A percentile compares a stretch with the other conserved stretches of the same genome.
Evolutionary conservation across 2,329 filamentous ascomycete species (phyloP).

Genomic region (Microdochium trichocladiopsis): DNA sequence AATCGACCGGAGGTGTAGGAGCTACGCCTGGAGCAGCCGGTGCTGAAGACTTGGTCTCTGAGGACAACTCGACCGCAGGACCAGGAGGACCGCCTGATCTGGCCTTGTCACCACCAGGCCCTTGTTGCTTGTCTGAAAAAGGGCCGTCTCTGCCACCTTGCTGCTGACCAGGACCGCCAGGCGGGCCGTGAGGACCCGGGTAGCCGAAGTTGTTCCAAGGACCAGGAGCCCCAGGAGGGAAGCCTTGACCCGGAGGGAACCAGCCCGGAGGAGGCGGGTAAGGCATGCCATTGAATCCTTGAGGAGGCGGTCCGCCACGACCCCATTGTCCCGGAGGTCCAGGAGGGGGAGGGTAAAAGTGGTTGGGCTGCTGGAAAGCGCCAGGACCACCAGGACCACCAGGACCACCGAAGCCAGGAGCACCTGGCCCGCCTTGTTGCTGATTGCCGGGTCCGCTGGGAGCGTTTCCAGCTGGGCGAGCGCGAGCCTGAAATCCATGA

Average conservation of each 20-base stretch:
- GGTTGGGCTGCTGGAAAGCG: conserved; percentile 36
- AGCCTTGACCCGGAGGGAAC: conserved; percentile 72
- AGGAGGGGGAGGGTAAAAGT: conserved; percentile 43
- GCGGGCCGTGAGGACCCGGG: conserved; percentile 38
- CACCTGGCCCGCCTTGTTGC: conserved; percentile 17
- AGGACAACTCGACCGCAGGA: conserved; percentile 36
- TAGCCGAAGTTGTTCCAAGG: conserved; percentile 53
- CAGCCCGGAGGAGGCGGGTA: conserved; percentile 74
- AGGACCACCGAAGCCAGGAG: conserved; percentile 15
- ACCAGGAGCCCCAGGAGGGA: conserved; percentile 58
- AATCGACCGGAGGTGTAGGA: conserved; percentile 59
- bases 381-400: conserved; percentile 20
- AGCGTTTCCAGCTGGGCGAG: conserved; percentile 23
- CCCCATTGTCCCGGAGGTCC: conserved; percentile 41
- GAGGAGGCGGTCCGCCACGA: conserved; percentile 40
- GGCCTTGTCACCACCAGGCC: conserved; percentile 36
- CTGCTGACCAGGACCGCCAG: conserved; percentile 11
- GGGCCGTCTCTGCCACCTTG: neutral
- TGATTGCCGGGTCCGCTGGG: conserved; percentile 13
- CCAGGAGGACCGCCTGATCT: conserved; percentile 28
- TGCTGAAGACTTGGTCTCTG: conserved; percentile 45
- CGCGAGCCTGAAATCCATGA: conserved; percentile 24
- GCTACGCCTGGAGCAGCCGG: conserved; percentile 39
- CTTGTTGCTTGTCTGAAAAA: conserved; percentile 13
- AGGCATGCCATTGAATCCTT: conserved; percentile 66